Conservation (phyloP, 2,329 filamentous ascomycete genomes). For the Calonectria crousiana region DNA sequence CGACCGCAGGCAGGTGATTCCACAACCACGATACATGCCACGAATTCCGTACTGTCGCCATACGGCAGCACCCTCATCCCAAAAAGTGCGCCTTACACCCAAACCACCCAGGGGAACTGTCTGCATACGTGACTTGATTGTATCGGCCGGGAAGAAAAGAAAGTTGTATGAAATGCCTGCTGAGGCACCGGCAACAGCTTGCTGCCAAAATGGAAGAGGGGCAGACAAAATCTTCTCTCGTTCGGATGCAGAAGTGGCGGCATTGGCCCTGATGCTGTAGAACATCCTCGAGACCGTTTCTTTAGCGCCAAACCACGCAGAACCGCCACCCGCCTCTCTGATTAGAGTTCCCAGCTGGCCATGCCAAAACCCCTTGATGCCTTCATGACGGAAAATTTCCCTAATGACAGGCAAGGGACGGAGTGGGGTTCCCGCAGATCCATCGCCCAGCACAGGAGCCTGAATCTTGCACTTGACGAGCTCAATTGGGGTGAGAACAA, state of each 20-base stretch:
- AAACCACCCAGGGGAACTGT: slow-evolving; percentile 77
- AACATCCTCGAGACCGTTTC: slow-evolving; percentile 83
- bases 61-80: slow-evolving; percentile 76
- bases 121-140: slow-evolving; percentile 97
- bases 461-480: slow-evolving; percentile 99
- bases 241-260: slow-evolving; percentile 54
- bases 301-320: slow-evolving; percentile 95
- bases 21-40: slow-evolving; percentile 93
- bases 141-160: slow-evolving; percentile 96
- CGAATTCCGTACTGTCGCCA: slow-evolving; percentile 86
- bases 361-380: slow-evolving; percentile 90
- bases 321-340: slow-evolving; percentile 91
- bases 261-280: slow-evolving; percentile 65
- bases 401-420: slow-evolving; percentile 79
- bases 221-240: slow-evolving; percentile 57
- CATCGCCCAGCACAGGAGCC: slow-evolving; percentile 68
- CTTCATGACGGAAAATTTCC: slow-evolving; percentile 85
- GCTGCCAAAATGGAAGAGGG: slow-evolving; percentile 84
- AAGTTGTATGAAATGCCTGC: slow-evolving; percentile 98
- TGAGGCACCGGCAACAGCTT: slow-evolving; percentile 86
- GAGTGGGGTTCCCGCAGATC: slow-evolving; percentile 60
- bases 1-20: slow-evolving; percentile 88
- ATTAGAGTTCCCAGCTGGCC: slow-evolving; percentile 95
- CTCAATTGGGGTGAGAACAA: slow-evolving; percentile 94
- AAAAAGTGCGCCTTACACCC: slow-evolving; percentile 74